Evolutionary conservation across 768 basidiomycete species (phyloP), one percentile per base, ranked within the genome.

Genomic region (Suillus spraguei): DNA sequence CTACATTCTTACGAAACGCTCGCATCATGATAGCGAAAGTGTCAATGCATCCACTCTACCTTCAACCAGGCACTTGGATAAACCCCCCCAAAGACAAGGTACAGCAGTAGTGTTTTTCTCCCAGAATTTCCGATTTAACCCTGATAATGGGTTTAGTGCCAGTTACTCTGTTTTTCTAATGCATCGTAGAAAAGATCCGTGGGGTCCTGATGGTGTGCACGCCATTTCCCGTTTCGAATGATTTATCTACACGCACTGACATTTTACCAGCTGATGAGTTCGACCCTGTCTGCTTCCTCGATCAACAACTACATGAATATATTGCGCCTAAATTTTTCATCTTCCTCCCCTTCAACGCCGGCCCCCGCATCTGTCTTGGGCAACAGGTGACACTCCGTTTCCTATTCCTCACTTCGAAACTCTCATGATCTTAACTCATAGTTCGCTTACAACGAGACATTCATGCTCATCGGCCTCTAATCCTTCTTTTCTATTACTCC

Each of bases 251-350:
- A 52, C 9, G 4, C 50, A 52, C 50, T 52, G 28, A 22, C 35
- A 10, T 36, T 9, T 55, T 38, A 16, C 47, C 64, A 88, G 88
- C 88, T 5, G 79, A 85, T 54, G 81, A 85, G 69, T 90, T 90
- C 61, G 89, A 91, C 68, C 89, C 89, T 0, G 87, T 89, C 64
- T 83, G 89, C 5, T 91, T 88, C 79, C 77, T 90, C 50, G 89
- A 90, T 69, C 79, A 85, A 11, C 79, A 89, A 11, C 72, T 89
- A 39, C 80, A 85, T 65, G 85, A 83, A 67, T 87, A 89, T 62
- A 78, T 90, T 35, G 76, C 83, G 35, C 81, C 83, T 42, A 88
- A 89, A 66, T 82, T 87, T 0, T 89, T 87, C 76, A 87, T 89
- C 63, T 92, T 91, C 77, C 79, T 90, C 5, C 87, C 86, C 17